phyloP scores from a whole-genome alignment of 305 asterid species.

The Fraxinus angustifolia region DNA sequence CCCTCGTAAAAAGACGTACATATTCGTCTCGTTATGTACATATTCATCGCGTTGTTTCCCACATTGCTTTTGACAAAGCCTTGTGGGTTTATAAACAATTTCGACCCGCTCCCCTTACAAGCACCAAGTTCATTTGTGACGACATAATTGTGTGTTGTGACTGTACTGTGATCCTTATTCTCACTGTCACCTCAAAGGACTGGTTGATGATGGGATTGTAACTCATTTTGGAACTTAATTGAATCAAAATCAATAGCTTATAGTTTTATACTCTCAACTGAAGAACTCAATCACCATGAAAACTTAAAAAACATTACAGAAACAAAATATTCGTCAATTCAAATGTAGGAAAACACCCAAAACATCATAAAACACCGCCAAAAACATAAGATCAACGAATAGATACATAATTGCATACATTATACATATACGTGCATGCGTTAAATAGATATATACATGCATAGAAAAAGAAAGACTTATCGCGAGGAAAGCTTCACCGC shows the following conservation, averaged over 20 bases:
- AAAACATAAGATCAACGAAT: neutral
- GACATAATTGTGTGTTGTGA: too few relatives aligned
- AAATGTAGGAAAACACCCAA: neutral
- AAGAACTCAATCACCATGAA: neutral
- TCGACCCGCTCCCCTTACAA: too few relatives aligned
- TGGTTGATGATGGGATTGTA: neutral
- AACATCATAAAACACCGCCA: neutral
- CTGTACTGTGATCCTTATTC: too few relatives aligned
- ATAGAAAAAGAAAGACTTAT: constrained; percentile 3
- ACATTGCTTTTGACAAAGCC: neutral
- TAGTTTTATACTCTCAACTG: too few relatives aligned
- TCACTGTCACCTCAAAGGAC: too few relatives aligned
- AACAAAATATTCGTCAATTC: neutral
- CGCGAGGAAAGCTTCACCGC: too few relatives aligned
- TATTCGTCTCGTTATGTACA: neutral
- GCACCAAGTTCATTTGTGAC: too few relatives aligned
- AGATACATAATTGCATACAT: neutral
- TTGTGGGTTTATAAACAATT: too few relatives aligned
- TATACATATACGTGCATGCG: neutral
- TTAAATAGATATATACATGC: neutral
- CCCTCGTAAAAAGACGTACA: neutral
- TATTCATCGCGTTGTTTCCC: too few relatives aligned
- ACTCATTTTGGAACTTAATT: too few relatives aligned
- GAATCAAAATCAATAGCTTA: neutral
- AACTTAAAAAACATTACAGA: neutral